Evolutionary conservation across 495 filamentous ascomycete genomes (phyloP).

Genomic region (Penicillium tannophilum): DNA sequence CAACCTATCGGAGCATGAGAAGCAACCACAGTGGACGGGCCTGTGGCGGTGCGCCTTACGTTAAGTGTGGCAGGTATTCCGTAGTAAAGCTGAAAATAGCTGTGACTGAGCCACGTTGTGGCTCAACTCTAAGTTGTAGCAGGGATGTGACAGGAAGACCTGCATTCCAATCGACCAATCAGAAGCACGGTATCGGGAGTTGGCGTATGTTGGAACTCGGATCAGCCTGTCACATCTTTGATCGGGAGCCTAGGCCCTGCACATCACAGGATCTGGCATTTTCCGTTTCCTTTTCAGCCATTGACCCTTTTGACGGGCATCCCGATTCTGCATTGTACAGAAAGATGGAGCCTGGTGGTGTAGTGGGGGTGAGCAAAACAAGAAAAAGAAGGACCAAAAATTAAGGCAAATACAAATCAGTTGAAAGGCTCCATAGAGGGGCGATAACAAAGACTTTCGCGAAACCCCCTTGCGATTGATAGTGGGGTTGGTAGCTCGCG

Average conservation of each 20-base stretch:
- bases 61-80: neutral
- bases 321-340: constrained; percentile 11
- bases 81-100: constrained; percentile 4
- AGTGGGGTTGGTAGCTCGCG: constrained; percentile 11
- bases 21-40: neutral
- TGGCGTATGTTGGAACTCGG: neutral
- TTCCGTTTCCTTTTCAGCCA: neutral
- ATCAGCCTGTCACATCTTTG: neutral
- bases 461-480: constrained; percentile 17
- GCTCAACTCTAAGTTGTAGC: constrained; percentile 2
- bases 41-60: constrained; percentile 3
- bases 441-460: constrained; percentile 17
- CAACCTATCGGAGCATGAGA: neutral
- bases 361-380: neutral
- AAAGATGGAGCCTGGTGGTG: neutral
- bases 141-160: constrained; percentile 12
- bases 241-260: constrained; percentile 4
- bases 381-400: neutral
- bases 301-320: constrained; percentile 4
- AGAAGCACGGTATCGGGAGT: neutral
- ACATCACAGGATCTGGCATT: neutral
- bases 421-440: neutral
- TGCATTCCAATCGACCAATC: constrained; percentile 6
- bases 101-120: constrained; percentile 14
- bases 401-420: neutral